phyloP scores from a whole-genome alignment of 2,329 filamentous ascomycete genomes.

The Neurospora sp. region DNA sequence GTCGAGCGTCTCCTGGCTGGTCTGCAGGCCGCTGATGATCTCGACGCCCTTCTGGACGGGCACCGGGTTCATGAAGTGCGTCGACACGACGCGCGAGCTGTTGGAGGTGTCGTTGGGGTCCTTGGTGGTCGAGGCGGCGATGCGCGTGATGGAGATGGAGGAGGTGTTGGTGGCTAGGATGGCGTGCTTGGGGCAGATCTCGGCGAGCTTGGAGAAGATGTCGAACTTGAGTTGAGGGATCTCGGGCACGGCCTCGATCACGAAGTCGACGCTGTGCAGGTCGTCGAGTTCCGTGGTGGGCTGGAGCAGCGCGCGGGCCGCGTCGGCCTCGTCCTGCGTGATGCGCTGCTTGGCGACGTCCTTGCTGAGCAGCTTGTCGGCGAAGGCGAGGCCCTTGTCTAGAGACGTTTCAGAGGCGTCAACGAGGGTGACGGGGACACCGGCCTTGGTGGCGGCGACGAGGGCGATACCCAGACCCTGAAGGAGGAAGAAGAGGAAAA shows the following conservation, averaged over 20 bases:
- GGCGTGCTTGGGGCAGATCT: constrained; percentile 73
- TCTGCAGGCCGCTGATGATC: constrained; percentile 92
- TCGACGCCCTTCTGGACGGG: constrained; percentile 95
- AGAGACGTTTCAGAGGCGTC: constrained; percentile 78
- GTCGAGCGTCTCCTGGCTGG: constrained; percentile 69
- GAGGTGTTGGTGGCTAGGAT: constrained; percentile 96
- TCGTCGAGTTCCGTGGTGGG: constrained; percentile 66
- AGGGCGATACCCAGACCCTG: constrained; percentile 93
- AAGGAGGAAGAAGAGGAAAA: background rate
- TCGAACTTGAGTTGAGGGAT: constrained; percentile 77
- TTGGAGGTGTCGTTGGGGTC: constrained; percentile 70
- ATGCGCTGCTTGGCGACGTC: constrained; percentile 83
- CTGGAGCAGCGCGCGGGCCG: constrained; percentile 58
- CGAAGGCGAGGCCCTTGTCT: constrained; percentile 83
- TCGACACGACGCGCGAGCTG: constrained; percentile 82
- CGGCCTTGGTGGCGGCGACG: constrained; percentile 77
- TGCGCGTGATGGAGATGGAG: constrained; percentile 95
- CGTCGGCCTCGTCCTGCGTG: constrained; percentile 69
- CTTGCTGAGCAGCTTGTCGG: constrained; percentile 91
- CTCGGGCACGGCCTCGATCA: constrained; percentile 96
- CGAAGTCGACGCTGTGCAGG: constrained; percentile 80
- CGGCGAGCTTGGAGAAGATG: constrained; percentile 76
- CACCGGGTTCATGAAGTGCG: constrained; percentile 99
- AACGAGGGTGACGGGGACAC: constrained; percentile 75
- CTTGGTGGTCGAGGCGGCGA: constrained; percentile 67